These are phyloP conservation scores for Fusarium poae DNA, from an alignment of 2,329 filamentous ascomycete species.

Conservation along the genomic window DNA sequence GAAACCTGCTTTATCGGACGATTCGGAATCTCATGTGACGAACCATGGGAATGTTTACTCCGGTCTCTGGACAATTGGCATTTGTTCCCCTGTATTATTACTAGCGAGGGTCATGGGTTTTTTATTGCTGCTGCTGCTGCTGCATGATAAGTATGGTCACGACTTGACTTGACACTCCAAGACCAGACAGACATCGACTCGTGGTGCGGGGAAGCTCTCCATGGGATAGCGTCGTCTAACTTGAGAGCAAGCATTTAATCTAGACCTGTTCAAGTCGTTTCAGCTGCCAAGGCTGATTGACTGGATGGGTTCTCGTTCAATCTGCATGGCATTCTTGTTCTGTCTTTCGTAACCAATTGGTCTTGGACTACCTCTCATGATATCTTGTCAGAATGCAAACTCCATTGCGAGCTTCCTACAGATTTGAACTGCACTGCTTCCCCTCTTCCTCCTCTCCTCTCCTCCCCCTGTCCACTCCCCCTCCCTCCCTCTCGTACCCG, in stretches of 20 bases:
- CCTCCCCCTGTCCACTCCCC: not conserved
- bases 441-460: not conserved
- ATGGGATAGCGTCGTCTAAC: constrained; percentile 3
- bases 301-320: not conserved
- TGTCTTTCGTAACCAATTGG: constrained; percentile 3
- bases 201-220: constrained; percentile 30
- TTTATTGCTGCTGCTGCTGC: constrained; percentile 26
- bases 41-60: constrained; percentile 37
- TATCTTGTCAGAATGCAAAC: constrained; percentile 31
- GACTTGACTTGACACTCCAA: not conserved
- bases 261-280: constrained; percentile 5
- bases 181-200: constrained; percentile 20
- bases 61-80: not conserved
- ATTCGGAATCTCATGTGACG: constrained; percentile 34
- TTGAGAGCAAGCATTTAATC: not conserved
- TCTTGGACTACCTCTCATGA: constrained; percentile 1
- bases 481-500: constrained; percentile 14
- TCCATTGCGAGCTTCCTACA: constrained; percentile 34
- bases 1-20: constrained; percentile 33
- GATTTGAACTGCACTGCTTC: constrained; percentile 7
- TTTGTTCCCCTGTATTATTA: not conserved
- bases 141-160: constrained; percentile 35
- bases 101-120: constrained; percentile 1
- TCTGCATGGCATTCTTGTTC: constrained; percentile 6
- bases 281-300: constrained; percentile 16